Evolutionary conservation across 768 basidiomycete genomes (phyloP), one percentile per base, ranked within the genome.

Genomic region (Agaricus blazei): DNA sequence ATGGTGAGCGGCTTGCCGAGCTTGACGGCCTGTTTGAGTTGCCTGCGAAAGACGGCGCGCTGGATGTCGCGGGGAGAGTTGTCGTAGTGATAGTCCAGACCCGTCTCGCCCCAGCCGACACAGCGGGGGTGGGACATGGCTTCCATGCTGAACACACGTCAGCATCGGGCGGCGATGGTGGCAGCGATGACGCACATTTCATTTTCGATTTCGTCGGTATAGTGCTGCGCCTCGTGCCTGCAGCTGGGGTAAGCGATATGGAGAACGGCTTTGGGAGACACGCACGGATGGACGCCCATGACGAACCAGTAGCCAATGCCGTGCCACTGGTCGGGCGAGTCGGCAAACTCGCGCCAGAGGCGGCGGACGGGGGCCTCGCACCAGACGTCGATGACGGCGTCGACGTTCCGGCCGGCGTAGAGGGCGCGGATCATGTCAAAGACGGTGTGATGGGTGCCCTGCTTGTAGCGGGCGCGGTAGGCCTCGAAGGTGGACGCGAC

Each of bases 91-190:
- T 90, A 92, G 58, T 93, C 91, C 11, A 91, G 77, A 0, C 92
- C 90, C 54, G 93, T 93, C 64, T 95, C 92, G 0, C 92, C 92
- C 85, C 87, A 88, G 3, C 90, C 89, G 6, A 93, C 90, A 62
- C 90, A 92, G 9, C 86, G 82, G 1, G 89, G 87, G 61, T 93
- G 90, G 0, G 73, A 44, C 82, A 91, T 88, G 2, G 90, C 90
- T 63, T 84, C 82, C 48, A 89, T 57, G 28, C 88, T 90, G 62
- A 1, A 42, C 6, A 41, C 23, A 29, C 15, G 38, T 58, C 6
- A 52, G 45, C 24, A 42, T 4, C 23, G 11, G 2, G 19, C 12
- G 31, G n/a, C 15, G 14, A 50, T 36, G 27, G 15, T 34, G 4
- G 8, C 15, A 1, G 23, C 47, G 4, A 15, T 48, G 38, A 70